Evolutionary conservation across 2,329 filamentous ascomycete species (phyloP).

Genomic region (Phaeosphaeriaceae sp.): DNA sequence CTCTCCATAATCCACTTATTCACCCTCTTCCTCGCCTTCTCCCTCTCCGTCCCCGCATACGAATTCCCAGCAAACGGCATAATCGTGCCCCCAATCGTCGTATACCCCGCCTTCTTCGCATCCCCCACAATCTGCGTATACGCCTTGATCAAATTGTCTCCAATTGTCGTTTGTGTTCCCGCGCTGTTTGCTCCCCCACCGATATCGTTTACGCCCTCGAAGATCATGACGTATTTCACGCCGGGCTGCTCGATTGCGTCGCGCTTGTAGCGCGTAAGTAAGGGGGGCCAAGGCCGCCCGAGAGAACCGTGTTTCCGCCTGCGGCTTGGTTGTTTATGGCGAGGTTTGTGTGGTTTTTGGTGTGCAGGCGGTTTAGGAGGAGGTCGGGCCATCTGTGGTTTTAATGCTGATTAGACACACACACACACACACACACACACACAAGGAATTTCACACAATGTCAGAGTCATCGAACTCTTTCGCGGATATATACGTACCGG

Average conservation of each 20-base stretch:
- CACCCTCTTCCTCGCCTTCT: conserved; percentile 62
- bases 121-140: conserved; percentile 63
- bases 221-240: conserved; percentile 67
- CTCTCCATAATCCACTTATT: conserved; percentile 67
- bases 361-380: conserved; percentile 54
- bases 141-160: conserved; percentile 60
- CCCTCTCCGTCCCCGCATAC: conserved; percentile 54
- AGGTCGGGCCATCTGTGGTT: conserved; percentile 58
- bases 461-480: conserved; percentile 50
- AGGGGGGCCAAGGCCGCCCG: conserved; percentile 68
- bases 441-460: conserved; percentile 44
- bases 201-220: conserved; percentile 71
- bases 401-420: no score
- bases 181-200: conserved; percentile 57
- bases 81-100: conserved; percentile 66
- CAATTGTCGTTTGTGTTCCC: conserved; percentile 55
- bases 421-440: no score
- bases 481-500: background rate
- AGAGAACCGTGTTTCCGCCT: conserved; percentile 70
- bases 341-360: conserved; percentile 54
- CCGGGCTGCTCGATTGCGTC: conserved; percentile 66
- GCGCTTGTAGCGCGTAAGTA: conserved; percentile 66
- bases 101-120: conserved; percentile 52
- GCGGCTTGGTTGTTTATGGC: conserved; percentile 70
- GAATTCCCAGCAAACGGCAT: conserved; percentile 64